Evolutionary conservation across 2,329 filamentous ascomycete species (phyloP), one percentile per base, ranked within the genome.

Genomic region (Fusarium newnesense): DNA sequence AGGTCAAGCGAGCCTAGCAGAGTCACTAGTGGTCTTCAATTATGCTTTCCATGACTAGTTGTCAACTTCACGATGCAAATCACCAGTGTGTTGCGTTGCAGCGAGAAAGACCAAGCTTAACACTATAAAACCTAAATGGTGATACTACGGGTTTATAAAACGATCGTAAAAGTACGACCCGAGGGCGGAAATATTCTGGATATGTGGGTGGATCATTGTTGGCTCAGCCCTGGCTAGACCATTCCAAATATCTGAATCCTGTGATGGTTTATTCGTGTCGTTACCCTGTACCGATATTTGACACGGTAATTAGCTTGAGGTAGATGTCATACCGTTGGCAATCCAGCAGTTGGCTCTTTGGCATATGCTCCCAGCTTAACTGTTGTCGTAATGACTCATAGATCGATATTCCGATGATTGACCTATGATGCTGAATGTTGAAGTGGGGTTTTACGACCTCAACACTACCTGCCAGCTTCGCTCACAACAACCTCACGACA

Each of bases 371-470:
- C 28, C 39, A 34, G 24, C 26, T 47, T 19, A 52, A 34, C 46
- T 15, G 16, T 26, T 63, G 61, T 47, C 18, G 52, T 75, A 62
- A 75, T 75, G 72, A 75, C 60, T 75, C 72, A 75, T 75, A 47
- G 65, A 75, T 50, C 18, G 47, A 42, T 64, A 44, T 60, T 37
- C 36, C 44, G 43, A 54, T 62, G 44, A 60, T 73, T 24, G 70
- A 63, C 47, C 59, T 71, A 67, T 73, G 56, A 65, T 74, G 60
- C 43, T 49, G 30, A 42, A 59, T 16, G 15, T 44, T 49, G 39
- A 69, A 62, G 72, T 74, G 71, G 71, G 67, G 71, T 66, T 39
- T 47, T 44, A 54, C 52, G 28, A 65, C 59, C 30, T 53, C 40
- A 58, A 19, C 40, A 68, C 26, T 40, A 42, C n/a, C n/a, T 13